Evolutionary conservation across 2,329 filamentous ascomycete genomes (phyloP), one percentile per base, ranked within the genome.

Genomic region (Lasiodiplodia gonubiensis): DNA sequence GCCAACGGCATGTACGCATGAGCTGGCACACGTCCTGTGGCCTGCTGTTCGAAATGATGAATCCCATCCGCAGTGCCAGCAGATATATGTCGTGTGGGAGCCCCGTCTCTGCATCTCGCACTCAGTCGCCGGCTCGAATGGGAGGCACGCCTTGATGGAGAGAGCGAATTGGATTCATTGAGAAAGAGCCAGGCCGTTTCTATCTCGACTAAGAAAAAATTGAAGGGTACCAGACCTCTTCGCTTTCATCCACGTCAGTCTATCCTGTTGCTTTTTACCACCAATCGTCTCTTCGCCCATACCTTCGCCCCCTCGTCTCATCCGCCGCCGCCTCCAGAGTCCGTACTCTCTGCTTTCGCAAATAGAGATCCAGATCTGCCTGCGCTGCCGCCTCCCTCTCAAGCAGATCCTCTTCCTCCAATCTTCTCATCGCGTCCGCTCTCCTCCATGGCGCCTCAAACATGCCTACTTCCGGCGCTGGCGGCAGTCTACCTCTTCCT

Each of bases 21-120:
- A 66, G 64, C 53, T 66, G 64, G 64, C 64, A 59, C 52, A 25
- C 27, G 11, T 54, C 46, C 27, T 48, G 27, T 66, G 64, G 64
- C 49, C 33, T 39, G 27, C 37, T 16, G 51, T 18, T 39, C 27
- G 18, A 16, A 16, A 35, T 23, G 25, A 35, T 42, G 39, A 1
- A 61, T 61, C 42, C 27, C 49, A 18, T 25, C 10, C 16, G n/a
- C 30, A 14, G 25, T 37, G 46, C 59, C 46, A 39, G 30, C 59
- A 51, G 59, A 63, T 63, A 63, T 48, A 61, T 48, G 42, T 16
- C 25, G 35, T 49, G 39, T 4, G n/a, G 18, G 52, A 49, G 48
- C 25, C 12, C 23, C 57, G 42, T 16, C 57, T 49, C 7, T 49
- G 57, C 57, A 49, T 49, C 7, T 16, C 54, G 18, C 27, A 8